Evolutionary conservation across 2,329 filamentous ascomycete genomes (phyloP).

Genomic region (Colletotrichum truncatum): DNA sequence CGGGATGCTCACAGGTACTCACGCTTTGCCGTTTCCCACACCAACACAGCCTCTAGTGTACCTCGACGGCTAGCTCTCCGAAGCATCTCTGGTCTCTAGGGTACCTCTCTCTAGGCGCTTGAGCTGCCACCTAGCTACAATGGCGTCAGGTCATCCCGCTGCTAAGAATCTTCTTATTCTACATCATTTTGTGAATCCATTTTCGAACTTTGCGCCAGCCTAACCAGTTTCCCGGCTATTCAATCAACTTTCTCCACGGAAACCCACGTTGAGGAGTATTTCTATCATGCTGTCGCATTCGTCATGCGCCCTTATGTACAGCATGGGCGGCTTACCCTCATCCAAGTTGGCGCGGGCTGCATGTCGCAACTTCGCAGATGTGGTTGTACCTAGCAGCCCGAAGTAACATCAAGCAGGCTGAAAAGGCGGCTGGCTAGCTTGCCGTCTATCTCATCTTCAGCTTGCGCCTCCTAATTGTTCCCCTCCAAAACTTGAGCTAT

Average conservation of each 20-base stretch:
- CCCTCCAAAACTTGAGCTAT: neutral
- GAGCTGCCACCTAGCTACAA: neutral
- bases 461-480: neutral
- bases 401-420: constrained; percentile 8
- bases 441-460: neutral
- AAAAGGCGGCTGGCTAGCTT: neutral
- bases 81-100: neutral
- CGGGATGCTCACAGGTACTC: neutral
- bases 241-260: no score
- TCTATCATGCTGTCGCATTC: neutral
- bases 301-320: no score
- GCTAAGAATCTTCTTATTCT: no score
- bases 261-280: no score
- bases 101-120: neutral
- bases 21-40: constrained; percentile 26
- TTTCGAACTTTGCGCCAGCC: no score
- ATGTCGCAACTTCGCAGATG: constrained; percentile 5
- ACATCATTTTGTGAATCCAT: no score
- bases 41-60: constrained; percentile 7
- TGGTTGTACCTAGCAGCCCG: constrained; percentile 11
- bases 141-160: no score
- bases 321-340: neutral
- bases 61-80: neutral
- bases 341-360: neutral
- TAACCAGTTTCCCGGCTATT: no score